Percentiles rank a stretch among this genome's conserved stretches.
Conservation (phyloP, 2,329 filamentous ascomycete species). For the Beauveria brongniartii region DNA sequence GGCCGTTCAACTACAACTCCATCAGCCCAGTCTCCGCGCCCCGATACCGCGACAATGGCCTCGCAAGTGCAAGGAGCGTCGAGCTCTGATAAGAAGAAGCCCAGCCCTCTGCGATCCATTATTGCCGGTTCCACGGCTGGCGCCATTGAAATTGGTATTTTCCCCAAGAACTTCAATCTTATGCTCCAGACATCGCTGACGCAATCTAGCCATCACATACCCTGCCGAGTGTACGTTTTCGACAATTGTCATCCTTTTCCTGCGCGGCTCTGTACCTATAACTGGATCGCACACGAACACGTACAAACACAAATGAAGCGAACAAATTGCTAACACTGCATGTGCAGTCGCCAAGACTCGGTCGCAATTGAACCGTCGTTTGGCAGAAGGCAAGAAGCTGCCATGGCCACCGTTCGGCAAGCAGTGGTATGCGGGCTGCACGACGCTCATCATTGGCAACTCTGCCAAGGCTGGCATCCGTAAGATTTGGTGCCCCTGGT, state of each 20-base stretch:
- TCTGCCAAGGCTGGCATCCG: conserved; percentile 92
- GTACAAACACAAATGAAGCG: not conserved
- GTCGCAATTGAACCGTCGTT: conserved; percentile 80
- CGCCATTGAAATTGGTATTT: conserved; percentile 81
- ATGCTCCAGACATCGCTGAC: not conserved
- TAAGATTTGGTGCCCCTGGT: conserved; percentile 36
- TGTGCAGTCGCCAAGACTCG: conserved; percentile 80
- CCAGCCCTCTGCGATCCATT: conserved; percentile 80
- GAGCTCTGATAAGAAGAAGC: conserved; percentile 35
- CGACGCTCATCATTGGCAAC: conserved; percentile 93
- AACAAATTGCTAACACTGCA: conserved; percentile 2
- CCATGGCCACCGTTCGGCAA: conserved; percentile 89
- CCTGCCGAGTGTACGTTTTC: conserved; percentile 71
- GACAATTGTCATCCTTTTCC: conserved; percentile 8
- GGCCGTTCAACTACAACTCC: not conserved
- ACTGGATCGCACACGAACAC: too few species aligned
- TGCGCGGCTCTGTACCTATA: too few species aligned
- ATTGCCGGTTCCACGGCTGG: conserved; percentile 90
- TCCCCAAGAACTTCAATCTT: not conserved
- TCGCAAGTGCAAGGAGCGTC: conserved; percentile 10
- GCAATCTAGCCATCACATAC: conserved; percentile 68
- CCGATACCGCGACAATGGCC: conserved; percentile 5
- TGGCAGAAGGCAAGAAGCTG: conserved; percentile 76
- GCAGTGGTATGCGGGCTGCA: conserved; percentile 98
- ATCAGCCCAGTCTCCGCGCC: not conserved